Conservation (phyloP, 2,329 filamentous ascomycete genomes). For the Cercospora sp. region DNA sequence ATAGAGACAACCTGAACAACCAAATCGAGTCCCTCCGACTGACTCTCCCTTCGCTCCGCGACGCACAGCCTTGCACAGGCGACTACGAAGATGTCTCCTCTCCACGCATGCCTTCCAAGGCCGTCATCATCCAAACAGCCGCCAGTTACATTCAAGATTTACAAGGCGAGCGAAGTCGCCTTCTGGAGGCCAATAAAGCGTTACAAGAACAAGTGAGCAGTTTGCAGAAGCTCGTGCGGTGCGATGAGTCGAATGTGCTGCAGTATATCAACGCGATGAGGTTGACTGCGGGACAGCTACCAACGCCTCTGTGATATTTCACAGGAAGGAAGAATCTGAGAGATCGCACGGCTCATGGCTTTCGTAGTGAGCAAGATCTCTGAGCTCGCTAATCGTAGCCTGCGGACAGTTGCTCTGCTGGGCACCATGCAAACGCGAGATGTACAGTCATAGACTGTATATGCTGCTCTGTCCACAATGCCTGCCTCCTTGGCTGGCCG, state of each 20-base stretch:
- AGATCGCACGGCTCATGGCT: not conserved
- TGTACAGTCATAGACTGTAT: not conserved
- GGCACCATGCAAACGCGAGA: not conserved
- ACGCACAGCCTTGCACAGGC: constrained; percentile 13
- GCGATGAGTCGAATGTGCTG: constrained; percentile 39
- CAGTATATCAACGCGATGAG: constrained; percentile 17
- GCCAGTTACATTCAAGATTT: constrained; percentile 50
- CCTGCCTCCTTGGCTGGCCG: not conserved
- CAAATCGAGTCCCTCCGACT: constrained; percentile 45
- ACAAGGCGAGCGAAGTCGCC: constrained; percentile 45
- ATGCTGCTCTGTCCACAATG: not conserved
- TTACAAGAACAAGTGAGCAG: constrained; percentile 44
- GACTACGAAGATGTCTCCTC: constrained; percentile 16
- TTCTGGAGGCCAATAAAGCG: constrained; percentile 43
- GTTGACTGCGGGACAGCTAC: not conserved
- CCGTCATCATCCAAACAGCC: constrained; percentile 48
- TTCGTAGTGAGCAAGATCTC: not conserved
- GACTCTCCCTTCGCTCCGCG: constrained; percentile 22
- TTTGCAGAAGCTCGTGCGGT: constrained; percentile 48
- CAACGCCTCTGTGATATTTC: constrained; percentile 1
- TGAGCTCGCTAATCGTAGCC: not conserved
- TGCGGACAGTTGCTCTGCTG: not conserved
- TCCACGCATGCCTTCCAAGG: constrained; percentile 42
- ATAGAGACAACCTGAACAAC: constrained; percentile 49
- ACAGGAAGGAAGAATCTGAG: not conserved